Evolutionary conservation across 805 yeast species (phyloP).

Genomic region (Maudiozyma bulderi): DNA sequence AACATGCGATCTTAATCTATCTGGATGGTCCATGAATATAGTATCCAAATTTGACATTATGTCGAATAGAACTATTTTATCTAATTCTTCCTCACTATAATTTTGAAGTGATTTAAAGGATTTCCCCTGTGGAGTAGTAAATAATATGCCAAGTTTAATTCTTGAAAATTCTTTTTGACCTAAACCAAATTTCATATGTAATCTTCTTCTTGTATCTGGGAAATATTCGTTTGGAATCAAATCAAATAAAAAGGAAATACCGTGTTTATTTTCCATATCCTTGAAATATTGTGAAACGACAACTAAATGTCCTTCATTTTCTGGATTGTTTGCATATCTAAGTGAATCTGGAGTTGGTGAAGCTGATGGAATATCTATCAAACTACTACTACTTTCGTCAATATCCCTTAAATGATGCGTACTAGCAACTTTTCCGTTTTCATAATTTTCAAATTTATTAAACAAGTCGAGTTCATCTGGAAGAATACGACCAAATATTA

Average conservation of each 20-base stretch:
- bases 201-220: conserved; percentile 50
- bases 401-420: background rate
- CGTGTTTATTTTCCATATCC: conserved; percentile 56
- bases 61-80: conserved; percentile 41
- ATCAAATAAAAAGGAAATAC: conserved; percentile 78
- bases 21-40: conserved; percentile 83
- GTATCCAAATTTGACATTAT: conserved; percentile 41
- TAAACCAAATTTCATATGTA: conserved; percentile 62
- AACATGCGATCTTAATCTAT: conserved; percentile 53
- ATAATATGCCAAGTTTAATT: conserved; percentile 41
- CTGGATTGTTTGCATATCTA: conserved; percentile 5
- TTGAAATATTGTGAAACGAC: conserved; percentile 73
- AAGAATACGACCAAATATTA: conserved; percentile 38
- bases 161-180: conserved; percentile 75
- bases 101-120: conserved; percentile 32
- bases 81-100: conserved; percentile 41
- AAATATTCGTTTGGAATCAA: conserved; percentile 59
- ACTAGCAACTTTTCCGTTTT: conserved; percentile 4
- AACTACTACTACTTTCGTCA: background rate
- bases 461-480: conserved; percentile 32
- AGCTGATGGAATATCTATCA: background rate
- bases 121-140: conserved; percentile 28
- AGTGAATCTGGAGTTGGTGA: conserved; percentile 2
- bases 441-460: conserved; percentile 16
- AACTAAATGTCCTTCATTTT: conserved; percentile 35